Evolutionary conservation across 352 stramenopile genomes (phyloP), one percentile per base, ranked within the genome.

Genomic region (Pythium biforme): DNA sequence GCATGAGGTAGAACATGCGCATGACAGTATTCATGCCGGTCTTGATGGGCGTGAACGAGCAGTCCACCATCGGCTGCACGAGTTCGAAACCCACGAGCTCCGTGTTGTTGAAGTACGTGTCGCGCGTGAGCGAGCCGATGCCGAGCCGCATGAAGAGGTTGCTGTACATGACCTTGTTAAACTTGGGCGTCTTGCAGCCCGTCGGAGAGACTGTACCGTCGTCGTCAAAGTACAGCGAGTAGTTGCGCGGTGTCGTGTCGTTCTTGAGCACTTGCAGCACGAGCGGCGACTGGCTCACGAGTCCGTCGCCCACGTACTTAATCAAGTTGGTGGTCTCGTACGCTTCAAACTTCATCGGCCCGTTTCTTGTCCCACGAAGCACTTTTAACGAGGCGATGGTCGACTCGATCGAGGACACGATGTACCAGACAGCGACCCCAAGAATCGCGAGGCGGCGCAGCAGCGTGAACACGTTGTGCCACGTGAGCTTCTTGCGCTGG

Each of bases 41-140:
- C 3, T 59, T 0, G 43, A 86, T 59, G 17, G 60, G 43, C 4
- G 34, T 45, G n/a, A 67, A 77, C 6, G 68, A 68, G 54, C 76
- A 86, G 47, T 83, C 75, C 9, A 82, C 65, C 0, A 86, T 55
- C 0, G 73, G 67, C 27, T 74, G 37, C 8, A 86, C 63, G 15
- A 86, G 70, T n/a, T 63, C 56, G 5, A 34, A 50, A 6, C 15
- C 37, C 6, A 22, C 37, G 26, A 70, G 43, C 27, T 69, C 40
- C 3, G 49, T 64, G 17, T 66, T 33, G 31, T 62, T 62, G 50
- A 66, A 66, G 14, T 50, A 23, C 12, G 55, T 56, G 20, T 55
- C 45, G 11, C 40, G 15, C 12, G 47, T 41, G 20, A 63, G 37
- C n/a, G 61, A 49, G 4, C 34, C 14, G 11, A 60, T 62, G 10